Conservation (phyloP, 352 stramenopile species). For the Peronosclerospora sorghi region DNA sequence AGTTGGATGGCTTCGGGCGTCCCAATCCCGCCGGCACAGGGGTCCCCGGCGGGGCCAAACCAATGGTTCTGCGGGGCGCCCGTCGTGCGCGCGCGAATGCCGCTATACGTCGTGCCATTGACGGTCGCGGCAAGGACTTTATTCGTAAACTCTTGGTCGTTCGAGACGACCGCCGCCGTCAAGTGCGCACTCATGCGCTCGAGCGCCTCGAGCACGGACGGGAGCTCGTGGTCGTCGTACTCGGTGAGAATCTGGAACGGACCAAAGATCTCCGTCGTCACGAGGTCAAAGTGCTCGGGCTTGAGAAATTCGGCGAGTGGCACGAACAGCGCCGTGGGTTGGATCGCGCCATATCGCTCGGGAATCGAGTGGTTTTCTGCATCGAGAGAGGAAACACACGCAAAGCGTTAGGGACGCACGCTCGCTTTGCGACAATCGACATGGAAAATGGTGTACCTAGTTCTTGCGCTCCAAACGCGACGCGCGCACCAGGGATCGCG, state of each 20-base stretch:
- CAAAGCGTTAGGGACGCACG: constrained; percentile 1
- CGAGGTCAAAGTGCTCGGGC: constrained; percentile 89
- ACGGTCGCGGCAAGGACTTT: constrained; percentile 94
- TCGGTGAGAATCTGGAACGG: constrained; percentile 96
- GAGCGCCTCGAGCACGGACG: constrained; percentile 85
- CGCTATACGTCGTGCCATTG: constrained; percentile 98
- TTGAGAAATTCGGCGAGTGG: constrained; percentile 93
- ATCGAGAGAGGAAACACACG: constrained; percentile 2
- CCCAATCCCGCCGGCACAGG: constrained; percentile 93
- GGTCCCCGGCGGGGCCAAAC: constrained; percentile 95
- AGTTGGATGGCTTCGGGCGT: constrained; percentile 97
- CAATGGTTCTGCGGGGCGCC: constrained; percentile 92
- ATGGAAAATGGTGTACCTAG: constrained; percentile 28
- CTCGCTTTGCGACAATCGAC: neutral
- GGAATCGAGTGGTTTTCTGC: constrained; percentile 91
- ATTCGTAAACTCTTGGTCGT: constrained; percentile 91
- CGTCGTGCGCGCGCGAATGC: constrained; percentile 92
- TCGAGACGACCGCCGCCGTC: constrained; percentile 96
- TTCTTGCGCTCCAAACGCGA: constrained; percentile 93
- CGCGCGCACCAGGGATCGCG: constrained; percentile 87
- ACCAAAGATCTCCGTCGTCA: constrained; percentile 97
- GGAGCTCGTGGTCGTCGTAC: constrained; percentile 88
- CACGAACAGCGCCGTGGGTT: constrained; percentile 96
- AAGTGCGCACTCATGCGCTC: constrained; percentile 96
- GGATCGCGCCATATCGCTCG: constrained; percentile 90